A percentile compares a stretch with the other conserved stretches of the same genome.
phyloP scores from a whole-genome alignment of 78 protist genomes.

The Dictyostelium citrinum region DNA sequence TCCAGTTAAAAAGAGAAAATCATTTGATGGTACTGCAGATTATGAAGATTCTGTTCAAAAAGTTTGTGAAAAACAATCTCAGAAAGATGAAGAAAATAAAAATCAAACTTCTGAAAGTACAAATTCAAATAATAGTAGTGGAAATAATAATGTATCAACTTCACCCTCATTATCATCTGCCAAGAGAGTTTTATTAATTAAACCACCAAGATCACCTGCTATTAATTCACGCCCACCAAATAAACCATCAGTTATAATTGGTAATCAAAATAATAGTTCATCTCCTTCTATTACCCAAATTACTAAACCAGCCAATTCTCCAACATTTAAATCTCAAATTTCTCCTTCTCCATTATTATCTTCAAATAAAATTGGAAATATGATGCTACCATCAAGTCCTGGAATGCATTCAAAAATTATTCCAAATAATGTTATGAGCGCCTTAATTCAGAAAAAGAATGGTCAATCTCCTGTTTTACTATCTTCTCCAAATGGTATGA shows the following conservation, averaged over 20 bases:
- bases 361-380: background rate
- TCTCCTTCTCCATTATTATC: background rate
- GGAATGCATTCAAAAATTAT: conserved; percentile 34
- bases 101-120: background rate
- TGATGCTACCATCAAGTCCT: conserved; percentile 23
- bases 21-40: background rate
- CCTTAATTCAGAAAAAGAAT: conserved; percentile 29
- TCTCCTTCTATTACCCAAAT: conserved; percentile 34
- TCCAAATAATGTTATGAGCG: background rate
- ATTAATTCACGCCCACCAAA: conserved; percentile 3
- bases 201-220: conserved; percentile 58
- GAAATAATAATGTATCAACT: background rate
- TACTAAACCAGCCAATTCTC: background rate
- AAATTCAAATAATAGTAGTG: background rate
- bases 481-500: background rate
- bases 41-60: background rate
- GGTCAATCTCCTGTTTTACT: background rate
- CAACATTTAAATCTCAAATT: background rate
- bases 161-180: conserved; percentile 38
- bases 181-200: conserved; percentile 30
- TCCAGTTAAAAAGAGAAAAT: background rate
- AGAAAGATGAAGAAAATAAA: background rate
- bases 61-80: background rate
- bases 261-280: background rate
- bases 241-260: conserved; percentile 23